Conservation (phyloP, 805 yeast species). For the Candida suzukii region DNA sequence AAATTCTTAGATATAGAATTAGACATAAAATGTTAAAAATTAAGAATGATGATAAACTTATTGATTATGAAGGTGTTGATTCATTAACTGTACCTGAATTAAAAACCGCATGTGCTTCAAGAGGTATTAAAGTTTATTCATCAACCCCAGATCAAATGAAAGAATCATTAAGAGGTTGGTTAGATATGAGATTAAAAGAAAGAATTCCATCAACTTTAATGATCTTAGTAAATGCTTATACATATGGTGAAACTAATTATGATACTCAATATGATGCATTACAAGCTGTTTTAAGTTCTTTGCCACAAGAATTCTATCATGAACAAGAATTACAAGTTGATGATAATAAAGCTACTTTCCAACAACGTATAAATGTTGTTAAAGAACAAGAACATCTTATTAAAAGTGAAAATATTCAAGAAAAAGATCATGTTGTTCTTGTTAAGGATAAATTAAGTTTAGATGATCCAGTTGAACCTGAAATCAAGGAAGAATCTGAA, state of each 20-base stretch:
- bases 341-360: conserved; percentile 55
- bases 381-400: conserved; percentile 79
- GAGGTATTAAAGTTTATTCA: conserved; percentile 82
- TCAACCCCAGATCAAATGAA: conserved; percentile 73
- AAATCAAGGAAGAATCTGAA: background rate
- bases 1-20: conserved; percentile 82
- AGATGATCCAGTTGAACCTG: conserved; percentile 36
- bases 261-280: conserved; percentile 66
- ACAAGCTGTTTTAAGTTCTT: conserved; percentile 77
- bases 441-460: conserved; percentile 57
- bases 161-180: conserved; percentile 76
- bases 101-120: conserved; percentile 82
- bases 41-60: conserved; percentile 83
- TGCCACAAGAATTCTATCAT: conserved; percentile 93
- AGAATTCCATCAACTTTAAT: conserved; percentile 85
- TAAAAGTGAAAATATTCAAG: conserved; percentile 85
- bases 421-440: conserved; percentile 49
- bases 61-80: conserved; percentile 89
- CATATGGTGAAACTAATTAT: conserved; percentile 69
- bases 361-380: conserved; percentile 63
- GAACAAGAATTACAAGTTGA: conserved; percentile 87
- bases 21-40: conserved; percentile 83
- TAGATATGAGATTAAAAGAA: conserved; percentile 78
- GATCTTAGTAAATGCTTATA: conserved; percentile 79
- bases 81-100: conserved; percentile 75